Evolutionary conservation across 306 rosid genomes (phyloP).

Genomic region (Castanea crenata): DNA sequence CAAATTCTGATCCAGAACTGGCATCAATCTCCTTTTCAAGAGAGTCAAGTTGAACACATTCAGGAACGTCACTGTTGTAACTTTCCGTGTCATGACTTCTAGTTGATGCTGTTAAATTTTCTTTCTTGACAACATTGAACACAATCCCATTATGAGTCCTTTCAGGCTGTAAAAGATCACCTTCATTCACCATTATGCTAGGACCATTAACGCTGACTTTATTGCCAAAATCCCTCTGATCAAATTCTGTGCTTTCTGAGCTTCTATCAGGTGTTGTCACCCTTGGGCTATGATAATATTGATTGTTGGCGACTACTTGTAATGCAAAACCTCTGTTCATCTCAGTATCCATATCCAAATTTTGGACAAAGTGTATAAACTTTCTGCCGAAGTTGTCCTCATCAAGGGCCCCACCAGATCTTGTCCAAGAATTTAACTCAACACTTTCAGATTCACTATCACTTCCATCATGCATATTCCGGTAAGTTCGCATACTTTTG

Average conservation of each 20-base stretch:
- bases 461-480: slow-evolving; percentile 58
- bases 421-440: slow-evolving; percentile 73
- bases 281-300: slow-evolving; percentile 49
- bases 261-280: slow-evolving; percentile 51
- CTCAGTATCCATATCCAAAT: slow-evolving; percentile 63
- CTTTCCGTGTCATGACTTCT: slow-evolving; percentile 56
- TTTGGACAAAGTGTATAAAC: slow-evolving; percentile 77
- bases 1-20: slow-evolving; percentile 66
- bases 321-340: slow-evolving; percentile 38
- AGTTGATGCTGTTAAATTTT: slow-evolving; percentile 48
- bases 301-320: slow-evolving; percentile 32
- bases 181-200: slow-evolving; percentile 65
- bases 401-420: slow-evolving; percentile 94
- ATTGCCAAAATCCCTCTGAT: slow-evolving; percentile 46
- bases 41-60: slow-evolving; percentile 65
- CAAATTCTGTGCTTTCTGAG: slow-evolving; percentile 48
- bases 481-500: slow-evolving; percentile 49
- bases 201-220: slow-evolving; percentile 44
- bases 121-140: slow-evolving; percentile 86
- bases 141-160: slow-evolving; percentile 76
- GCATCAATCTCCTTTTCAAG: slow-evolving; percentile 65
- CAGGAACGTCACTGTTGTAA: slow-evolving; percentile 55
- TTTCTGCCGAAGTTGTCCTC: slow-evolving; percentile 83
- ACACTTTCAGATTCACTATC: slow-evolving; percentile 74
- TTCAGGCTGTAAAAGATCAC: slow-evolving; percentile 94